Base-by-base conservation (phyloP, 2,329 filamentous ascomycete species). In the Nemania abortiva region DNA sequence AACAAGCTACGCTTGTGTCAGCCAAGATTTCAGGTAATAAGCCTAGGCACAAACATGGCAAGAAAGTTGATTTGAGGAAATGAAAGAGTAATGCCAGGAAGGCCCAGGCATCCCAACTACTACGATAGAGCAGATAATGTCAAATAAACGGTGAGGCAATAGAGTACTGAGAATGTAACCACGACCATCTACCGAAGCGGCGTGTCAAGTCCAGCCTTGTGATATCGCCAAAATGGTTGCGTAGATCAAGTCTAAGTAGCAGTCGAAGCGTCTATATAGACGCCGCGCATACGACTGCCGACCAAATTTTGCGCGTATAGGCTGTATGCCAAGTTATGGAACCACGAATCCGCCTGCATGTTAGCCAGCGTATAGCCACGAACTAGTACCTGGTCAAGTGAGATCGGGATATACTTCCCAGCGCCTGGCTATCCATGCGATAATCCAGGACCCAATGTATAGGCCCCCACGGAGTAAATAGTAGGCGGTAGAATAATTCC, bases 291-390 rank as follows among this genome's bases (percentile, higher is more conserved):
- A 66, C 27, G 50, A 72, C 63, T 68, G 61, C 66, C 66, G 66
- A 68, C 50, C 34, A 60, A 34, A 45, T 55, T 52, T 24, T 55
- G 70, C 42, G 70, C 64, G 74, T 73, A 77, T 75, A 76, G 74
- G 67, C 74, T 75, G 75, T 76, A 74, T 74, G 69, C 54, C 63
- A 53, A 70, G 65, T 67, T 55, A 63, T 73, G 63, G 63, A 52
- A 62, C 64, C 50, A 64, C 9, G 50, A 62, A 42, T 50, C 57
- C 27, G 31, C 60, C 54, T 49, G 65, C 47, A 63, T 47, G 65
- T 20, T 49, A 59, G 47, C 49, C 54, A 37, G 31, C n/a, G 34
- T 61, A 55, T 52, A 52, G 50, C 50, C 29, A 50, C 39, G 27
- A 58, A 49, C 15, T 20, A 54, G 47, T 24, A 56, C 34, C 39